Percentiles rank a stretch among this genome's conserved stretches.
Conservation (phyloP, 805 yeast genomes). For the Teunomyces cretensis region DNA sequence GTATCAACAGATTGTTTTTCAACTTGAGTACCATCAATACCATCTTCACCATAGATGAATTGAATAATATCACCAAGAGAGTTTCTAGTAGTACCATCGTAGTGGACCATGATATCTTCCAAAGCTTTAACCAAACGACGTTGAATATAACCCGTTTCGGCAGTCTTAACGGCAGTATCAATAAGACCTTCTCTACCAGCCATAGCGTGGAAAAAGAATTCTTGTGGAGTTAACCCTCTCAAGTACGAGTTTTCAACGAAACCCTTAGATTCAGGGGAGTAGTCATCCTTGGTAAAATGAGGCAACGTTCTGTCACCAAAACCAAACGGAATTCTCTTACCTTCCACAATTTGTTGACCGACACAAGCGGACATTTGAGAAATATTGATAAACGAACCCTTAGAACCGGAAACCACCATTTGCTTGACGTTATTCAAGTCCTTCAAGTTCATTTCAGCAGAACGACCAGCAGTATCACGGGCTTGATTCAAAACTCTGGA, state of each 20-base stretch:
- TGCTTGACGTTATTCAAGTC: conserved; percentile 95
- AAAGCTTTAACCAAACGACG: conserved; percentile 96
- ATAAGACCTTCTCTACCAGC: conserved; percentile 99
- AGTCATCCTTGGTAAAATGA: conserved; percentile 97
- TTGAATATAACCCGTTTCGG: conserved; percentile 98
- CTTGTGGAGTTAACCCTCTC: conserved; percentile 98
- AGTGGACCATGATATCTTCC: conserved; percentile 97
- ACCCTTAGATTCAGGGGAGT: conserved; percentile 97
- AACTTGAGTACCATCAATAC: conserved; percentile 96
- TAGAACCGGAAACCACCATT: conserved; percentile 99
- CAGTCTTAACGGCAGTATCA: conserved; percentile 99
- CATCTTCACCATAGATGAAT: conserved; percentile 98
- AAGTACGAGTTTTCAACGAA: conserved; percentile 95
- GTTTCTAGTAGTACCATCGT: conserved; percentile 97
- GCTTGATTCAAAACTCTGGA: conserved; percentile 95
- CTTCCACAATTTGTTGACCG: conserved; percentile 99
- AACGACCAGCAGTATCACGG: conserved; percentile 98
- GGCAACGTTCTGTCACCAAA: conserved; percentile 95
- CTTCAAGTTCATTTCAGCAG: conserved; percentile 94
- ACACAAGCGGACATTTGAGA: conserved; percentile 99
- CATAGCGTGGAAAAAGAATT: conserved; percentile 98
- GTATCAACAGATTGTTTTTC: conserved; percentile 96
- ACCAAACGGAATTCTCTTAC: conserved; percentile 98
- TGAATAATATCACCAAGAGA: conserved; percentile 96
- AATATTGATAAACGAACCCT: conserved; percentile 97